Evolutionary conservation across 2,329 filamentous ascomycete species (phyloP).

Genomic region (Ophiocordyceps camponoti-saundersi): DNA sequence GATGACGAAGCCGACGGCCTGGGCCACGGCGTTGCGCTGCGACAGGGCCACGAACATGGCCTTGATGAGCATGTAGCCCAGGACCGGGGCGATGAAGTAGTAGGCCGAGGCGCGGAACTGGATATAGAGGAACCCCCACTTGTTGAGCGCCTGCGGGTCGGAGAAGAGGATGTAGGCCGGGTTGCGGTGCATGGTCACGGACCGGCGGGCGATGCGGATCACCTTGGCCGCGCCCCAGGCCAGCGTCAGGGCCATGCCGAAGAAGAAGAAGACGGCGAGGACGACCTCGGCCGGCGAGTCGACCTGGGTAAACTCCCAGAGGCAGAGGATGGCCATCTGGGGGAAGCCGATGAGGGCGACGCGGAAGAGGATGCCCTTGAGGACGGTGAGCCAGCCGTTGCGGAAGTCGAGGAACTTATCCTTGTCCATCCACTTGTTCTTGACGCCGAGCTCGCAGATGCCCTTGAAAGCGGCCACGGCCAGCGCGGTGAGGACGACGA

Average conservation of each 20-base stretch:
- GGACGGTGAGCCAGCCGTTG: constrained; percentile 79
- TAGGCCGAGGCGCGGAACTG: constrained; percentile 92
- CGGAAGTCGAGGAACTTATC: constrained; percentile 84
- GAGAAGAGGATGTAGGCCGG: constrained; percentile 95
- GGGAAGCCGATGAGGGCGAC: constrained; percentile 82
- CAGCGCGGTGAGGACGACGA: constrained; percentile 58
- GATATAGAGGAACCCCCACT: constrained; percentile 96
- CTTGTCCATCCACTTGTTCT: constrained; percentile 61
- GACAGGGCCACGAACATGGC: constrained; percentile 73
- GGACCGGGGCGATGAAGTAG: constrained; percentile 75
- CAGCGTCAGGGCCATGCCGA: constrained; percentile 62
- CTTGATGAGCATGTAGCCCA: constrained; percentile 73
- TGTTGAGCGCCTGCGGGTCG: constrained; percentile 84
- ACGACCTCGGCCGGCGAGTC: constrained; percentile 80
- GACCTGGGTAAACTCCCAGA: constrained; percentile 80
- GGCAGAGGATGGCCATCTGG: constrained; percentile 73
- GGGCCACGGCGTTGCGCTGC: constrained; percentile 52
- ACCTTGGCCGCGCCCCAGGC: constrained; percentile 83
- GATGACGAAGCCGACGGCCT: constrained; percentile 68
- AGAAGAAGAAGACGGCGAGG: constrained; percentile 74
- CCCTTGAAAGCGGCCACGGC: constrained; percentile 67
- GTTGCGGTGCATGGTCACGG: constrained; percentile 83
- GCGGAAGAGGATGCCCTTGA: constrained; percentile 88
- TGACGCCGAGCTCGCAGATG: constrained; percentile 58
- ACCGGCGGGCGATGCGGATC: constrained; percentile 73